These are phyloP conservation scores for Ambispora gerdemannii DNA, from an alignment of 192 early-diverging fungal species.

Conservation along the genomic window DNA sequence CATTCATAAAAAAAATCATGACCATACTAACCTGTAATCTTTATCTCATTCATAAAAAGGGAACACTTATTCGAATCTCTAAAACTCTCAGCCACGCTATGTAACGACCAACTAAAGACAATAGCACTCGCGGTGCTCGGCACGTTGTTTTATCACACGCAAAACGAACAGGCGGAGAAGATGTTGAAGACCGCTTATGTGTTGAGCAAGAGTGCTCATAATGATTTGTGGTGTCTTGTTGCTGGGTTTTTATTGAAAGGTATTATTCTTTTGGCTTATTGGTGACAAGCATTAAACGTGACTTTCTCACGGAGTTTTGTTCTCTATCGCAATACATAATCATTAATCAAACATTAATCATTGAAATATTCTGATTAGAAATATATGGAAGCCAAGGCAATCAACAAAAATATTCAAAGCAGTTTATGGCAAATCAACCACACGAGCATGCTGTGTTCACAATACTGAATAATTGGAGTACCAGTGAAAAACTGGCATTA, in stretches of 20 bases:
- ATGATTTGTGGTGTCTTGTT: conserved; percentile 9
- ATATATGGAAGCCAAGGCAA: conserved; percentile 9
- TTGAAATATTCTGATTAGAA: conserved; percentile 2
- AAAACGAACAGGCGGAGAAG: conserved; percentile 48
- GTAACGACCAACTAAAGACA: conserved; percentile 42
- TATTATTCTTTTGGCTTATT: too few species aligned
- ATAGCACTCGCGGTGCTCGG: conserved; percentile 40
- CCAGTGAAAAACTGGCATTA: conserved; percentile 7
- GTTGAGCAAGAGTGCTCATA: conserved; percentile 4
- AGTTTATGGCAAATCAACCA: conserved; percentile 9
- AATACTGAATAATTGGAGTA: conserved; percentile 12
- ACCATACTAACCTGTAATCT: too few species aligned
- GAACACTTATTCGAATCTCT: conserved; percentile 44
- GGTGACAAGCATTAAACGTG: background rate
- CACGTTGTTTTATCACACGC: conserved; percentile 36
- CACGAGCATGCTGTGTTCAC: conserved; percentile 1
- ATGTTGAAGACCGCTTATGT: conserved; percentile 38
- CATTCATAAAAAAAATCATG: too few species aligned
- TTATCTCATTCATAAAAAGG: conserved; percentile 30
- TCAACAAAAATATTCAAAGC: conserved; percentile 17
- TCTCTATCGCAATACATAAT: background rate
- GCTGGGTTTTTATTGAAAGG: conserved; percentile 24
- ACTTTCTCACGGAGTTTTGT: background rate
- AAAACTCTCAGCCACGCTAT: conserved; percentile 32
- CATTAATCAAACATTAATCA: background rate